Base-by-base conservation (phyloP, 2,329 filamentous ascomycete species). In the Fusarium stilboides region DNA sequence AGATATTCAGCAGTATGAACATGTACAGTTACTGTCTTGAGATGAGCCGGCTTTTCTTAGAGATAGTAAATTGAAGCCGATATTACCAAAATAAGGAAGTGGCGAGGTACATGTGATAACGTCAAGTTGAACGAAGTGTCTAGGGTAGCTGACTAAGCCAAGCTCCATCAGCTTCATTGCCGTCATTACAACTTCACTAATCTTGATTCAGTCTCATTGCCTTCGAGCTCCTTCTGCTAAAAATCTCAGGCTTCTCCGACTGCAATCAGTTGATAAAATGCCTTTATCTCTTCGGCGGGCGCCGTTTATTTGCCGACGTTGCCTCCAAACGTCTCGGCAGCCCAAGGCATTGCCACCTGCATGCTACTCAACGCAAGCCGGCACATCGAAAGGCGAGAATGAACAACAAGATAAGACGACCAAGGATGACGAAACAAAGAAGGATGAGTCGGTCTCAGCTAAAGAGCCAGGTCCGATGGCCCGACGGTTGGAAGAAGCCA, bases 401-500 rank as follows among this genome's bases (percentile, higher is more conserved):
- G 33, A 55, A 50, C 60, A 57, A 19, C 50, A 46, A 15, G 47
- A 64, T 12, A 49, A 49, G 2, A 36, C 46, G 6, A 14, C 22
- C 6, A 43, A 61, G n/a, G 49, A 59, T 14, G 33, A 42, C 9
- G 24, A 66, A 5, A 1, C 3, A 56, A 31, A 42, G 14, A 20
- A 3, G 17, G 15, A 44, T 54, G 17, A 28, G 8, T 3, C 17
- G 1, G 12, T 5, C 2, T 15, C 51, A 3, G 26, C 28, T 8
- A 74, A 67, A 13, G 75, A 78, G 45, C 65, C 61, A 5, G 85
- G 86, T 1, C 78, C 85, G 24, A 84, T 91, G 85, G 80, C 86
- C 10, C 83, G 87, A 37, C 86, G 87, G 17, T 81, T 91, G 10
- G 81, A 87, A 62, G 83, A 90, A 72, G 88, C 89, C 2, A 91